phyloP scores from a whole-genome alignment of 257 asterid species.

The Salvia splendens region DNA sequence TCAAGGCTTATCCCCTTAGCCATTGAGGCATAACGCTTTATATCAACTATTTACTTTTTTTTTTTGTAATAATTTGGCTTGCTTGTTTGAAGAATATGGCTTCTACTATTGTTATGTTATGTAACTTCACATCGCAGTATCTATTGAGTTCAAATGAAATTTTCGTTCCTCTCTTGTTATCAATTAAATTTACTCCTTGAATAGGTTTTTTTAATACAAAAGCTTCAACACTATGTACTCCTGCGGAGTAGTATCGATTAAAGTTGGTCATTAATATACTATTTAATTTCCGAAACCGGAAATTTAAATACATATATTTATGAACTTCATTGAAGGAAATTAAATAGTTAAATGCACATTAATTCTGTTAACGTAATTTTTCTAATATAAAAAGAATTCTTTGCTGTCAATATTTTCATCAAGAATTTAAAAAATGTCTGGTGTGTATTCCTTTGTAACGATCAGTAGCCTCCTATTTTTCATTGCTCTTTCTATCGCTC shows the following conservation, averaged over 20 bases:
- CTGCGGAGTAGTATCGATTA: no score
- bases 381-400: not conserved
- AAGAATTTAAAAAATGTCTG: conserved; percentile 6
- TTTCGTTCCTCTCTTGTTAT: no score
- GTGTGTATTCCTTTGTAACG: not conserved
- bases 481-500: not conserved
- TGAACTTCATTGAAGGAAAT: not conserved
- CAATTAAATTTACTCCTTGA: no score
- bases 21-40: no score
- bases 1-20: not conserved
- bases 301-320: not conserved
- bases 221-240: no score
- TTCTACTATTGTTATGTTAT: no score
- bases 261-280: not conserved
- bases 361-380: not conserved
- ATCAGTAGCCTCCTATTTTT: conserved; percentile 15
- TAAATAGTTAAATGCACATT: not conserved
- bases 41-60: no score
- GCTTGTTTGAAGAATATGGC: no score
- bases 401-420: conserved; percentile 11
- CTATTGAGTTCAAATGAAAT: no score
- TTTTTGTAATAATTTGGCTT: no score
- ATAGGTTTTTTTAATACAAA: no score
- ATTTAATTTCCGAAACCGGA: not conserved
- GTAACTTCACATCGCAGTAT: no score